Evolutionary conservation across 1,139 yeast genomes (phyloP).

Genomic region (Magnusiomyces magnusii): DNA sequence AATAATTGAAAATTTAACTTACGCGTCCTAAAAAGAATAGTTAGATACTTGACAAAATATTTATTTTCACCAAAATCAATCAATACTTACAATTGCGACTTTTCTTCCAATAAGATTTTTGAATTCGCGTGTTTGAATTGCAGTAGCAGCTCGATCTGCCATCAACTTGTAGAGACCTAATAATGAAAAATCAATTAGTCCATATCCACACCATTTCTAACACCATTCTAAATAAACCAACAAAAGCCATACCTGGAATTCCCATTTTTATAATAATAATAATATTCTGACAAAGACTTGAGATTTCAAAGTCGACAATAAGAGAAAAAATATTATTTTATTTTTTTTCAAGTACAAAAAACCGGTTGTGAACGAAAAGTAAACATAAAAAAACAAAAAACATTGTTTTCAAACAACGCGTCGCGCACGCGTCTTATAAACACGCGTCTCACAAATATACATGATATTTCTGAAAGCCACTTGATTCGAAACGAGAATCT

Average conservation of each 20-base stretch:
- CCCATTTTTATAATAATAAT: not conserved
- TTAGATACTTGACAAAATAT: too few species aligned
- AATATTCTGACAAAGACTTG: too few species aligned
- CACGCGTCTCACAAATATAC: too few species aligned
- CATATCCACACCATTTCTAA: too few species aligned
- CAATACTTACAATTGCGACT: slow-evolving; percentile 62
- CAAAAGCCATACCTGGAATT: not conserved
- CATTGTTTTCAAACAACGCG: too few species aligned
- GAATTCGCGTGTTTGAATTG: slow-evolving; percentile 71
- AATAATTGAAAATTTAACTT: slow-evolving; percentile 8
- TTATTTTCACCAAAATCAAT: not conserved
- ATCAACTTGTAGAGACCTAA: slow-evolving; percentile 67
- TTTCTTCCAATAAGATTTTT: slow-evolving; percentile 86
- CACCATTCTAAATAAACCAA: not conserved
- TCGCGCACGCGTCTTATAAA: too few species aligned
- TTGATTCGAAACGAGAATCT: too few species aligned
- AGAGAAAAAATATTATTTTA: too few species aligned
- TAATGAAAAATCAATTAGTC: too few species aligned
- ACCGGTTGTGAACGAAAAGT: not conserved
- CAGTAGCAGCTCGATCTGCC: slow-evolving; percentile 81
- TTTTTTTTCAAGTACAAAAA: not conserved
- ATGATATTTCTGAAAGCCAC: too few species aligned
- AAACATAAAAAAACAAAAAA: not conserved
- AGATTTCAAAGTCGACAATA: too few species aligned
- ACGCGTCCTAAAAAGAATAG: slow-evolving; percentile 22